Conservation (phyloP, 2,329 filamentous ascomycete species). For the Diaporthe destruens region DNA sequence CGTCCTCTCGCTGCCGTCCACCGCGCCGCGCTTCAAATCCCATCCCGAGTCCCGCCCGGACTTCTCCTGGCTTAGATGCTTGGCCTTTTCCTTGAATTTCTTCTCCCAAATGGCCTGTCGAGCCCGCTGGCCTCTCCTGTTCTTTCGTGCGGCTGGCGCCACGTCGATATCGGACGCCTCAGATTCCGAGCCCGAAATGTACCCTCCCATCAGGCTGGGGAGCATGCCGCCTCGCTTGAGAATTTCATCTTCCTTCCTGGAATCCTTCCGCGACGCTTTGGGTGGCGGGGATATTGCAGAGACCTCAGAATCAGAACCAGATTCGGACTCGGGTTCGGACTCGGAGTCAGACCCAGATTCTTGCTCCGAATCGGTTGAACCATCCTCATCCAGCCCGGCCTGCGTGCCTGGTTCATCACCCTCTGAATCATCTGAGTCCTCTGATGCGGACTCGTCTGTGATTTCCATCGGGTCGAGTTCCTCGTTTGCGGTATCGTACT, state of each 20-base stretch:
- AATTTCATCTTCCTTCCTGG: slow-evolving; percentile 43
- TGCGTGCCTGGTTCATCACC: slow-evolving; percentile 48
- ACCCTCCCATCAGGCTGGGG: slow-evolving; percentile 82
- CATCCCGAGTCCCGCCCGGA: slow-evolving; percentile 64
- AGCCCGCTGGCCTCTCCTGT: slow-evolving; percentile 81
- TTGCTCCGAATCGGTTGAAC: slow-evolving; percentile 31
- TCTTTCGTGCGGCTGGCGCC: slow-evolving; percentile 72
- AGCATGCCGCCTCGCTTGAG: slow-evolving; percentile 71
- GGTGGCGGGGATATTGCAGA: slow-evolving; percentile 42
- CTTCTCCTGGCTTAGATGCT: slow-evolving; percentile 67
- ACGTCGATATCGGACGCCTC: slow-evolving; percentile 74
- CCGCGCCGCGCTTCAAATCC: slow-evolving; percentile 69
- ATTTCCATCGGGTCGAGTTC: slow-evolving; percentile 42
- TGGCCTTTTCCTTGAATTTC: slow-evolving; percentile 80
- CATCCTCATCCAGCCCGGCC: slow-evolving; percentile 42
- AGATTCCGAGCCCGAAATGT: slow-evolving; percentile 81
- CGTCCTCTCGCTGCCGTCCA: slow-evolving; percentile 58
- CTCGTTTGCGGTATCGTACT: slow-evolving; percentile 42
- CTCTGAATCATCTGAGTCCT: slow-evolving; percentile 39
- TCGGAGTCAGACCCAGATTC: background rate
- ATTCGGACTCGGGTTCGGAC: background rate
- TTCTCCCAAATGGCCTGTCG: slow-evolving; percentile 84
- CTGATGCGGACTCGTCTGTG: slow-evolving; percentile 43
- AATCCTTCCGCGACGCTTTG: slow-evolving; percentile 48
- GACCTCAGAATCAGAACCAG: slow-evolving; percentile 33